Evolutionary conservation across 192 early-diverging fungal species (phyloP), one percentile per base, ranked within the genome.

Genomic region (Chytriomyces sp.): DNA sequence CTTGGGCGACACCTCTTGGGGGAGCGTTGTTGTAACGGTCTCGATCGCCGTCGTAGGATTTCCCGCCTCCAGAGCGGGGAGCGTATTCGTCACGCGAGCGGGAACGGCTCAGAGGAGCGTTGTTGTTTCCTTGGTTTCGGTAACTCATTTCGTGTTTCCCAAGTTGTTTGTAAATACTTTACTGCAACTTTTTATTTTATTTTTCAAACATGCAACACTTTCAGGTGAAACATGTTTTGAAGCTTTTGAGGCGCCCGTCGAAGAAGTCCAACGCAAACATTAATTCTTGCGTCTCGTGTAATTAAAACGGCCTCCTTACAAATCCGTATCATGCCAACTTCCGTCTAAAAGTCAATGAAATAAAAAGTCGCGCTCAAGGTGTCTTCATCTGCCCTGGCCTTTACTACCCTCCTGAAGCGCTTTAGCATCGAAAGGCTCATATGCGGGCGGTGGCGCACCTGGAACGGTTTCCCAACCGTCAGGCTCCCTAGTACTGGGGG

Each of bases 121-220:
- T 57, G 35, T 35, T 35, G 35, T 48, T 50, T 23, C 24, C 44
- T 23, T 68, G 35, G 69, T 57, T 71, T 24, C 69, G 69, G n/a
- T 71, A 59, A 26, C 69, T 71, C 69, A 71, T 71, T 47, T 68
- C 46, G 16, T n/a, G 53, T 13, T 57, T 57, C 35, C 35, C 35
- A 57, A 57, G 20, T 1, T 0, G 53, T 13, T n/a, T 57, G 53
- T 13, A n/a, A n/a, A n/a, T n/a, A n/a, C 20, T 13, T 13, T 57
- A n/a, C 20, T 20, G 53, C 53, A 57, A 57, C 20, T 57, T n/a
- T n/a, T n/a, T 13, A 57, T 20, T 57, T 57, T 20, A 57, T n/a
- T n/a, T 20, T 57, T 57, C 53, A 13, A 57, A 57, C 20, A 13
- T 57, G 16, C 20, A n/a, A 2, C 53, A 20, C 3, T 35, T 35